phyloP scores from a whole-genome alignment of 2,329 filamentous ascomycete genomes.

The Cladophialophora immunda region DNA sequence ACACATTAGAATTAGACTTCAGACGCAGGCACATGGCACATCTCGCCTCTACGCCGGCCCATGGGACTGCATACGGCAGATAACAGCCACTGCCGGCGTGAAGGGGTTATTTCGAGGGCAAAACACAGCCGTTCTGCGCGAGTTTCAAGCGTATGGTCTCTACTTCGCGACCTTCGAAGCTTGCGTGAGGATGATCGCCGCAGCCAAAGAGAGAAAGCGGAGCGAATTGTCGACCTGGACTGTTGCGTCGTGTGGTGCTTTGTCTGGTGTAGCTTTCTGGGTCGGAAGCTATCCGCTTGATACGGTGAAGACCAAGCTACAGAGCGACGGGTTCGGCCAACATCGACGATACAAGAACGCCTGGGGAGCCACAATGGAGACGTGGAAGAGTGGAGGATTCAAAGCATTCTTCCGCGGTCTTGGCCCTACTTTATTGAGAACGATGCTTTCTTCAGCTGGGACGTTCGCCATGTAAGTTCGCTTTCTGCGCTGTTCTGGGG shows the following conservation, averaged over 20 bases:
- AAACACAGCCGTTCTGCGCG: slow-evolving; percentile 17
- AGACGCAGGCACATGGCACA: slow-evolving; percentile 23
- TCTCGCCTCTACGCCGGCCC: slow-evolving; percentile 25
- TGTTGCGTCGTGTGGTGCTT: slow-evolving; percentile 27
- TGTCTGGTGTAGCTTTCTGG: slow-evolving; percentile 30
- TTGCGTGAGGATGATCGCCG: slow-evolving; percentile 12
- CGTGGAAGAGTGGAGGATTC: slow-evolving; percentile 19
- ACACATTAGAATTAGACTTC: slow-evolving; percentile 31
- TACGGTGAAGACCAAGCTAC: slow-evolving; percentile 29
- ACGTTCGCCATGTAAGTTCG: slow-evolving; percentile 28
- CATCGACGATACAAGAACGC: slow-evolving; percentile 24
- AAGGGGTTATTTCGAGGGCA: slow-evolving; percentile 28
- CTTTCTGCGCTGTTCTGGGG: background rate
- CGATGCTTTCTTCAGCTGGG: slow-evolving; percentile 27
- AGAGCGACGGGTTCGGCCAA: slow-evolving; percentile 28
- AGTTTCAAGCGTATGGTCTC: slow-evolving; percentile 29
- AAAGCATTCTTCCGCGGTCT: slow-evolving; percentile 31
- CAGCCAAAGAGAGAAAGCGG: slow-evolving; percentile 9
- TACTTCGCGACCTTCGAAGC: slow-evolving; percentile 32
- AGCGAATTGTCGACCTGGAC: slow-evolving; percentile 14
- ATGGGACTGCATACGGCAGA: slow-evolving; percentile 26
- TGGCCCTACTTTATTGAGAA: slow-evolving; percentile 29
- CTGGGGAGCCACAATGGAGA: slow-evolving; percentile 16
- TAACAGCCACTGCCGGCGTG: slow-evolving; percentile 7
- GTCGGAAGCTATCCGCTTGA: slow-evolving; percentile 33